Base-by-base conservation (phyloP, 164 flowering plant species). In the Annona squamosa region DNA sequence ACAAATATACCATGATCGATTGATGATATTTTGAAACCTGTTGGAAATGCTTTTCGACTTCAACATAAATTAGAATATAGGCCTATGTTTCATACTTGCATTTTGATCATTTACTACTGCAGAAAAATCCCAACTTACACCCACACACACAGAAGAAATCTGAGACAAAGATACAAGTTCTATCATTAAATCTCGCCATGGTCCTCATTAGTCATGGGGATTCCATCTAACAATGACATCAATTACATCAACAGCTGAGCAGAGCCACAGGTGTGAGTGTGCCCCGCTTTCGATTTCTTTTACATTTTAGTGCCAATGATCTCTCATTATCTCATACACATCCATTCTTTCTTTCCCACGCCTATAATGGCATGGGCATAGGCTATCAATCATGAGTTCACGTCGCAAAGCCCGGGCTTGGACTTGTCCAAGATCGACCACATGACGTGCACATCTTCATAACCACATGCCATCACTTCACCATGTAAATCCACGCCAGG, bases 361-460 rank as follows among this genome's bases (percentile, higher is more conserved):
- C 37, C 37, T 26, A 26, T 26, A 18, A 18, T 12, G n/a, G 18
- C 63, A 52, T 13, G 48, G 45, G 46, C 42, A 41, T 13, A 46
- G 44, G 45, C 16, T 0, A 13, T 9, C 7, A 17, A 42, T 65
- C 70, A 56, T 7, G 65, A 65, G 56, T 43, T 71, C 68, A 71
- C 43, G 26, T 42, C 67, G 75, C 80, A 77, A 18, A 79, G 41
- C 46, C 80, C 57, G 46, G 86, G 71, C 72, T 81, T 82, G 74
- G 93, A 83, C 78, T 85, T 86, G 70, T 88, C 89, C 2, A 90
- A 83, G 71, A 91, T 91, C 0, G 93, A 91, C 94, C 94, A 90
- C 94, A 91, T 91, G 67, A 91, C 94, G 63, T 85, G 91, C 37
- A 92, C 92, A 80, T 92, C 97, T 69, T 92, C 94, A 64, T 90